phyloP scores from a whole-genome alignment of 208 protist genomes.

The Acanthamoeba quina region DNA sequence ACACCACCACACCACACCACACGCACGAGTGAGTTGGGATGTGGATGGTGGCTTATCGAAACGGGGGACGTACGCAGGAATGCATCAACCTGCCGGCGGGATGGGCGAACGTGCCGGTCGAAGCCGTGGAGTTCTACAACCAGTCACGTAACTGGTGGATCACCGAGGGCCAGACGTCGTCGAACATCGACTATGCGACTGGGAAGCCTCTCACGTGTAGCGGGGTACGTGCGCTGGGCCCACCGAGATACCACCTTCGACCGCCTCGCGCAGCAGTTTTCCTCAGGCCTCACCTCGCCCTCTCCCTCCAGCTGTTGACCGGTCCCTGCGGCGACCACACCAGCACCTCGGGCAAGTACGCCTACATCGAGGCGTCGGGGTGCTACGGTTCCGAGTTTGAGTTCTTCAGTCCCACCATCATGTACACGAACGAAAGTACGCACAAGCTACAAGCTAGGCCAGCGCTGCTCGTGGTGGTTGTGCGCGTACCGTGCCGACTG shows the following conservation, averaged over 20 bases:
- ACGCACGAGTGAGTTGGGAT: neutral
- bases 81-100: slow-evolving; percentile 29
- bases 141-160: slow-evolving; percentile 44
- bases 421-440: slow-evolving; percentile 1
- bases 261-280: neutral
- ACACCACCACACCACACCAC: neutral
- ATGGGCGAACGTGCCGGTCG: slow-evolving; percentile 2
- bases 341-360: slow-evolving; percentile 2
- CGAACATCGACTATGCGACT: slow-evolving; percentile 2
- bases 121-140: neutral
- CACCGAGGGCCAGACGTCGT: slow-evolving; percentile 4
- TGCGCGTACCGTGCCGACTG: too few relatives aligned
- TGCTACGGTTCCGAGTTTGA: slow-evolving; percentile 23
- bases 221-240: neutral
- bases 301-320: neutral
- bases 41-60: neutral
- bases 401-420: slow-evolving; percentile 39
- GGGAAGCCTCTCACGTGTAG: neutral
- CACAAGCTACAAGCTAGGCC: neutral
- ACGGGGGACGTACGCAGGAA: neutral
- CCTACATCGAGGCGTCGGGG: slow-evolving; percentile 33
- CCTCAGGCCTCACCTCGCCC: neutral
- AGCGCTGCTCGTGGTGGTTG: neutral
- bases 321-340: slow-evolving; percentile 52
- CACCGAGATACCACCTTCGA: neutral